These are phyloP conservation scores for Globisporangium paroecandrum DNA, from an alignment of 352 stramenopile genomes.

Conservation along the genomic window DNA sequence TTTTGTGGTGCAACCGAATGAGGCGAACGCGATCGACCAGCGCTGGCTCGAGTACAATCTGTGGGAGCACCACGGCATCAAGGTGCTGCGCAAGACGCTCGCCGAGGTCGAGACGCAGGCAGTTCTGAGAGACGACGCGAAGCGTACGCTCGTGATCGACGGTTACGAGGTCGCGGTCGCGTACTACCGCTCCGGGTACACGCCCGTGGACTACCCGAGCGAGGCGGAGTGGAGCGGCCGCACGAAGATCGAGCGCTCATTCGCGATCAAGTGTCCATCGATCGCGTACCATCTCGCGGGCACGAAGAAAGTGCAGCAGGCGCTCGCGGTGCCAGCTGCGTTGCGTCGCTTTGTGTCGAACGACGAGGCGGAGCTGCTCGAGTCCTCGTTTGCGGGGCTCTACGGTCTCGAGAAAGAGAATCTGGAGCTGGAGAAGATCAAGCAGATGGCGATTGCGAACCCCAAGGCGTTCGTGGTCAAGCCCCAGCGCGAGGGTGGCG, in stretches of 20 bases:
- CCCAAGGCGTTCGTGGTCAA: constrained; percentile 93
- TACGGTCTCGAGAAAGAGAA: constrained; percentile 91
- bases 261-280: constrained; percentile 94
- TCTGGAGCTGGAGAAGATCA: constrained; percentile 58
- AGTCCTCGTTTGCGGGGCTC: constrained; percentile 93
- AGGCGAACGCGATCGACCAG: constrained; percentile 91
- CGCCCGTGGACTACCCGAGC: constrained; percentile 93
- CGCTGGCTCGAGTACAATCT: constrained; percentile 92
- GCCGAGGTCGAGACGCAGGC: constrained; percentile 47
- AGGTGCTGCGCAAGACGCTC: constrained; percentile 75
- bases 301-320: constrained; percentile 98
- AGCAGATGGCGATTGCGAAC: constrained; percentile 66
- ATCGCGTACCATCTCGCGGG: constrained; percentile 96
- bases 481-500: constrained; percentile 97
- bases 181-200: constrained; percentile 97
- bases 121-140: constrained; percentile 33
- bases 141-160: constrained; percentile 55
- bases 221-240: constrained; percentile 89
- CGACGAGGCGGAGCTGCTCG: constrained; percentile 62
- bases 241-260: constrained; percentile 86
- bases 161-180: constrained; percentile 88
- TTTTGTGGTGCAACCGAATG: constrained; percentile 90
- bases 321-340: constrained; percentile 77
- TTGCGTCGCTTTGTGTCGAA: constrained; percentile 90
- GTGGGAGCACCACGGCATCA: constrained; percentile 78